phyloP scores from a whole-genome alignment of 2,329 filamentous ascomycete species.

The Hypoxylon sp. region DNA sequence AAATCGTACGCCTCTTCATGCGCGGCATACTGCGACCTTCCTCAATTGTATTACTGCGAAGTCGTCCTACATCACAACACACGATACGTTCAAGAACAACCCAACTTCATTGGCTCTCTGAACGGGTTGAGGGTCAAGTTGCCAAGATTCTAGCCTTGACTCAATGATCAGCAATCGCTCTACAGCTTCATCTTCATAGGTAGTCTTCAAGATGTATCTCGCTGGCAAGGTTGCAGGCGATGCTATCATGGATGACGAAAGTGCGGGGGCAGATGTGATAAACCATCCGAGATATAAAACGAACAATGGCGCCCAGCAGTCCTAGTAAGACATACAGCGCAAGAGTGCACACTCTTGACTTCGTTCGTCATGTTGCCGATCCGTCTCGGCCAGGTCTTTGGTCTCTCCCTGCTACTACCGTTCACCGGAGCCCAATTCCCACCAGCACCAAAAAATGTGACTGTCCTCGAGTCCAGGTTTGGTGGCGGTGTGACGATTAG shows the following conservation, averaged over 20 bases:
- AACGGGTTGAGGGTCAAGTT: too few species aligned
- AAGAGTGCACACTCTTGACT: background rate
- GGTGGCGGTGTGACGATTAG: conserved; percentile 66
- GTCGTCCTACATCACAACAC: conserved; percentile 14
- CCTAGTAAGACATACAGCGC: background rate
- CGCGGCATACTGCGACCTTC: conserved; percentile 29
- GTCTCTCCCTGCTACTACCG: conserved; percentile 29
- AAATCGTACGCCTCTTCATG: too few species aligned
- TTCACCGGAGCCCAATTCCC: conserved; percentile 42
- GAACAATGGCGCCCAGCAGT: conserved; percentile 4
- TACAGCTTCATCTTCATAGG: too few species aligned
- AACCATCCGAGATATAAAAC: too few species aligned
- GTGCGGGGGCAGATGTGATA: conserved; percentile 16
- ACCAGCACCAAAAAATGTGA: conserved; percentile 48
- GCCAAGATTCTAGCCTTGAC: too few species aligned
- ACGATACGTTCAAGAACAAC: conserved; percentile 2
- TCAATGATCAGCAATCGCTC: too few species aligned
- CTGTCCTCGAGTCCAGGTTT: conserved; percentile 63
- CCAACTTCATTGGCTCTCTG: conserved; percentile 15
- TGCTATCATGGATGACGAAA: conserved; percentile 9
- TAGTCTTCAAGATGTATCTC: too few species aligned
- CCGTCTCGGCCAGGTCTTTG: conserved; percentile 8
- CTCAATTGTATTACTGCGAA: conserved; percentile 14
- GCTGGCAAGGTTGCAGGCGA: conserved; percentile 7
- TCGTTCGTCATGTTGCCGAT: conserved; percentile 19